Conservation (phyloP, 495 filamentous ascomycete genomes). For the Schizothecium vesticola region DNA sequence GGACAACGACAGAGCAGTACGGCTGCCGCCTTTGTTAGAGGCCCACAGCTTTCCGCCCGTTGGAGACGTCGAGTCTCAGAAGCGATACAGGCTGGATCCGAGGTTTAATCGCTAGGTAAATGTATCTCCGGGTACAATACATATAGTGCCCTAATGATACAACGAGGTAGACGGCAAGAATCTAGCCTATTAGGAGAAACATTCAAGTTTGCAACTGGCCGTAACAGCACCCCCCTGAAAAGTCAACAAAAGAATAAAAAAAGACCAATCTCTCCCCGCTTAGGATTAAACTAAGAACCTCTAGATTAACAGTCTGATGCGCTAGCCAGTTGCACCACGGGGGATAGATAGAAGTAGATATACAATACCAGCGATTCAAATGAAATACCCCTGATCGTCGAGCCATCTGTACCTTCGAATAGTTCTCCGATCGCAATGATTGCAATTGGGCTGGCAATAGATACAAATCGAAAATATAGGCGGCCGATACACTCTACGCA, state of each 20-base stretch:
- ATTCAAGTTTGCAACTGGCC: background rate
- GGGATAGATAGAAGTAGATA: background rate
- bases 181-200: too few species aligned
- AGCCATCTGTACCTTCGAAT: too few species aligned
- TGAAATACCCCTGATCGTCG: too few species aligned
- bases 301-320: background rate
- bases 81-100: background rate
- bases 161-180: too few species aligned
- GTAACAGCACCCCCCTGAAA: background rate
- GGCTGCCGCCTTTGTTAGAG: constrained; percentile 11
- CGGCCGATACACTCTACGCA: too few species aligned
- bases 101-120: background rate
- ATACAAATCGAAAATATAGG: too few species aligned
- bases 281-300: background rate
- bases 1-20: constrained; percentile 21
- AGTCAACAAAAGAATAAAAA: background rate
- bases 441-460: too few species aligned
- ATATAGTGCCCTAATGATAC: too few species aligned
- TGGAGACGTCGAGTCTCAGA: background rate
- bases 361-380: background rate
- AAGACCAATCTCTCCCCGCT: background rate
- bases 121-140: background rate
- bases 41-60: background rate
- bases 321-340: background rate
- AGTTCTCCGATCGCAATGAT: too few species aligned